Base-by-base conservation (phyloP, 106 monocot genomes). In the Dendrobium catenatum region DNA sequence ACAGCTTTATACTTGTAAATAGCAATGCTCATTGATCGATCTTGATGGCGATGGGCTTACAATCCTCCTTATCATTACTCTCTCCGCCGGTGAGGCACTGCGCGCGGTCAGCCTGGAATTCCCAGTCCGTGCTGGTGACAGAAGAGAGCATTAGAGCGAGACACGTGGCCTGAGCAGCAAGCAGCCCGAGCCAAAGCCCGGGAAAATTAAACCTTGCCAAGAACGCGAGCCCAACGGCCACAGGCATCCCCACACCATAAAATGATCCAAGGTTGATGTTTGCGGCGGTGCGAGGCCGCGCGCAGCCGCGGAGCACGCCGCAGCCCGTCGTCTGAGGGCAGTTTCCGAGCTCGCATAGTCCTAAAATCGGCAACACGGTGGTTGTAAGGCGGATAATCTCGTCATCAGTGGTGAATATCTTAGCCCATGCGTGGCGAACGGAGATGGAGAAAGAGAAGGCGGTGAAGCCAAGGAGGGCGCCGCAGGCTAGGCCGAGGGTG, bases 311-410 rank as follows among this genome's bases (percentile, higher is more conserved):
- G 27, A 87, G 72, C 42, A 87, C 86, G 0, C 86, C 86, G 77
- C 83, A 87, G 15, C 86, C 86, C 5, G 83, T 83, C 55, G 86
- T 87, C 72, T 87, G 86, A 74, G 86, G 86, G 76, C 86, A 87
- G 72, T 87, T 87, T 15, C 86, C 86, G 9, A 87, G 80, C 80
- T 87, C 86, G 80, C 86, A 83, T 5, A 78, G 47, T 7, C 86
- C 86, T 13, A 87, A 46, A 24, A 87, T 80, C 24, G 86, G 86
- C 76, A 87, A 68, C 26, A 78, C 86, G 6, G 77, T 0, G 20
- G 77, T 68, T 2, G 86, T 87, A 20, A 83, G 76, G 31, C 29
- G n/a, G 6, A 49, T 9, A 20, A 87, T 87, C 6, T 13, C 18
- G 0, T 49, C 44, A 55, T 87, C 83, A 7, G 42, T 31, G 20